Evolutionary conservation across 129 eudicot species (phyloP).

Genomic region (Pulicaria dysenterica): DNA sequence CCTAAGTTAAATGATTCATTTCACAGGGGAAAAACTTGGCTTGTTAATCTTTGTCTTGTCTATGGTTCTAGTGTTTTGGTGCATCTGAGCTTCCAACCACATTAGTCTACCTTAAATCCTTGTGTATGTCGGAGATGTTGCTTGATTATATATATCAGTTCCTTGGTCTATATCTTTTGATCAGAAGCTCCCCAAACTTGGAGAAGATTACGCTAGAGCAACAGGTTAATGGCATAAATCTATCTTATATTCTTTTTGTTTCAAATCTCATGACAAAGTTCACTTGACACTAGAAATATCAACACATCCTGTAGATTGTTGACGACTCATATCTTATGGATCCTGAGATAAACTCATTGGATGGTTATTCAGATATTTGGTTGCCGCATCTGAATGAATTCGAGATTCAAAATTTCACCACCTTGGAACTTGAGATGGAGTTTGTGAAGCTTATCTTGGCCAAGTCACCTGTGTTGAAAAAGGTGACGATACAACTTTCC

Average conservation of each 20-base stretch:
- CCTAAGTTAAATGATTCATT: neutral
- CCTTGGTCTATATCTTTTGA: neutral
- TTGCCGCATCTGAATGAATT: slow-evolving; percentile 1
- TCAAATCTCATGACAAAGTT: neutral
- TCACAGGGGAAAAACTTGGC: neutral
- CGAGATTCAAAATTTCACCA: neutral
- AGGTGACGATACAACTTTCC: neutral
- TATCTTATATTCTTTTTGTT: neutral
- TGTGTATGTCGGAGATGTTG: neutral
- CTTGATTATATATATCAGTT: neutral
- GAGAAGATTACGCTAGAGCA: neutral
- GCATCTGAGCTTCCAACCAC: neutral
- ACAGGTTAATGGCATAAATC: neutral
- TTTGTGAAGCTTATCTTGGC: slow-evolving; percentile 16
- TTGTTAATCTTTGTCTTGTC: neutral
- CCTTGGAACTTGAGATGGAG: slow-evolving; percentile 2
- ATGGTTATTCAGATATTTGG: neutral
- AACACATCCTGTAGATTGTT: no score
- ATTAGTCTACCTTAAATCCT: neutral
- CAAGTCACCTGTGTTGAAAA: neutral
- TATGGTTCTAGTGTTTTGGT: neutral
- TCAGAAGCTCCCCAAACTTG: slow-evolving; percentile 12
- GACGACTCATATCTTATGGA: neutral
- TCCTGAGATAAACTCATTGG: neutral
- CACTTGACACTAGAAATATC: slow-evolving; percentile 1